Evolutionary conservation across 768 basidiomycete genomes (phyloP), one percentile per base, ranked within the genome.

Genomic region (Coprinopsis marcescibilis): DNA sequence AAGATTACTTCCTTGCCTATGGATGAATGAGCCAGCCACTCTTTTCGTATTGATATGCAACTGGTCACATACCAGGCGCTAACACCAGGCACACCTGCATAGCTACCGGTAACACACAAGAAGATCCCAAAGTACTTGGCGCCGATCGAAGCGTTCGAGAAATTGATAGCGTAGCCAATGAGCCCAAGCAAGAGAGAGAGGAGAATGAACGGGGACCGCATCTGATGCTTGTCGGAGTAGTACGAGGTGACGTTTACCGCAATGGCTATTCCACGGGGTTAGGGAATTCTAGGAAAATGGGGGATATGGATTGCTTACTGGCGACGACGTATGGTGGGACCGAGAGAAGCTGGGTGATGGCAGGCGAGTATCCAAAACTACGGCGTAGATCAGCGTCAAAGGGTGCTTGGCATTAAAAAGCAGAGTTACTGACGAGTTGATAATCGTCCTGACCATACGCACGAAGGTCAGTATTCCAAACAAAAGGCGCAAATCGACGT

Each of bases 51-150:
- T 12, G 7, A 32, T 10, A 32, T 13, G 6, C 4, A 24, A 2
- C 37, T 36, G 2, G 15, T 4, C n/a, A 54, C 66, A 11, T 37
- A 83, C 83, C 84, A 87, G 17, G 79, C 69, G 11, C 83, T 65
- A 1, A 81, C 58, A 8, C 78, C 81, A 11, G 85, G 81, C 52
- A 81, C 71, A 0, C 70, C 65, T 1, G 78, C 70, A 51, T 81
- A 85, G 32, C 71, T 70, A n/a, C 85, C 85, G 0, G 70, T 67
- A 5, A 85, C 81, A 20, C 74, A 71, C 46, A 86, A 75, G 68
- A 81, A 88, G 0, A 78, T 84, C 1, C 83, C 85, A 52, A 85
- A 81, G 59, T 86, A 87, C 61, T 86, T 85, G 21, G 67, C 77
- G 0, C 80, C 78, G 36, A 58, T 56, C 0, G 74, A 53, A 1